Conservation (phyloP, 2,329 filamentous ascomycete genomes). For the Rhinocladiella mackenziei region DNA sequence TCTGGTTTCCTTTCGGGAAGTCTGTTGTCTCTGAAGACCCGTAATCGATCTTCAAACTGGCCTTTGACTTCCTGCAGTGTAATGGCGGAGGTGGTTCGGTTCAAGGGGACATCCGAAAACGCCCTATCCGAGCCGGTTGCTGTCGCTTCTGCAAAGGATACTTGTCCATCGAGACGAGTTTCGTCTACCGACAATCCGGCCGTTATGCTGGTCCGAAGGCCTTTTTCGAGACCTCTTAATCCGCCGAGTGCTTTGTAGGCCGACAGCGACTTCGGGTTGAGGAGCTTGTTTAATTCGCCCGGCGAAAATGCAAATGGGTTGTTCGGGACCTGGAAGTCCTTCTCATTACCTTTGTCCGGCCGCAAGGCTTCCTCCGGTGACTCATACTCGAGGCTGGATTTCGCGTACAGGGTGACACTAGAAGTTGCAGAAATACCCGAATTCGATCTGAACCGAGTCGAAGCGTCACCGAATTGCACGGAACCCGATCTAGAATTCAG, state of each 20-base stretch:
- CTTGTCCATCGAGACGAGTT: conserved; percentile 56
- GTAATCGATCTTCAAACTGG: conserved; percentile 54
- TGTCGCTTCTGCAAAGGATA: conserved; percentile 70
- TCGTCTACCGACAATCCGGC: conserved; percentile 77
- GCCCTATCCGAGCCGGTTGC: conserved; percentile 20
- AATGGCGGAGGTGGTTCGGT: background rate
- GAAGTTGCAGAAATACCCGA: conserved; percentile 28
- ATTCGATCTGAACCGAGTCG: conserved; percentile 36
- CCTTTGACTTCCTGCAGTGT: conserved; percentile 26
- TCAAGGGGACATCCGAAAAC: conserved; percentile 15
- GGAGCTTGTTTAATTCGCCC: conserved; percentile 78
- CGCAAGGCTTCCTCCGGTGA: conserved; percentile 45
- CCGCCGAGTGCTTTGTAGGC: conserved; percentile 81
- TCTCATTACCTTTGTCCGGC: conserved; percentile 71
- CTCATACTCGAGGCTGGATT: conserved; percentile 26
- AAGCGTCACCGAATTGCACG: conserved; percentile 28
- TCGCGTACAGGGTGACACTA: conserved; percentile 20
- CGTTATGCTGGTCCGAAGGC: conserved; percentile 67
- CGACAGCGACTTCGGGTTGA: conserved; percentile 80
- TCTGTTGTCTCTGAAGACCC: conserved; percentile 58
- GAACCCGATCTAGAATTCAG: conserved; percentile 43
- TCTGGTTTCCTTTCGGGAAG: conserved; percentile 62
- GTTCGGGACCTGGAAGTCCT: conserved; percentile 69
- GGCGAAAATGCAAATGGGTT: conserved; percentile 84
- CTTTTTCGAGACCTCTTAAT: conserved; percentile 70